These are phyloP conservation scores for Penicillium sp. DNA, from an alignment of 2,329 filamentous ascomycete species.

Conservation along the genomic window DNA sequence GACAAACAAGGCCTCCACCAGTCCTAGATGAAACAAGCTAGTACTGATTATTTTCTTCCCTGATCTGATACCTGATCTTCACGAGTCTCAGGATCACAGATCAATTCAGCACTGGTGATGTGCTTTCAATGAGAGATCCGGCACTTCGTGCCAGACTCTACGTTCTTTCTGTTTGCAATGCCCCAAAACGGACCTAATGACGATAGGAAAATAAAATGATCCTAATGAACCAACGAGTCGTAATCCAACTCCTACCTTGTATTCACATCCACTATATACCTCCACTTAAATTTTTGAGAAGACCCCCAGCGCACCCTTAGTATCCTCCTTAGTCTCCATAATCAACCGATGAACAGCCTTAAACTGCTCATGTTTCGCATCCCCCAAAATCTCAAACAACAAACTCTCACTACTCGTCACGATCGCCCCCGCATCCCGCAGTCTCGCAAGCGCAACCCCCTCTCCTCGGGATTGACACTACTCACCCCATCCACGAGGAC, in stretches of 20 bases:
- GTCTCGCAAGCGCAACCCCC: constrained; percentile 69
- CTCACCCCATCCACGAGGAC: constrained; percentile 84
- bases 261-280: neutral
- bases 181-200: neutral
- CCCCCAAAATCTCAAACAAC: constrained; percentile 83
- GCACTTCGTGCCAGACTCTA: neutral
- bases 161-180: neutral
- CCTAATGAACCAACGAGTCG: neutral
- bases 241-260: neutral
- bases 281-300: constrained; percentile 55
- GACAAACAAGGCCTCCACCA: constrained; percentile 12
- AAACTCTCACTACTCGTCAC: constrained; percentile 86
- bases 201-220: neutral
- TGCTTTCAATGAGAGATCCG: neutral
- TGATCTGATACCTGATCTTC: neutral
- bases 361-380: constrained; percentile 67
- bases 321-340: constrained; percentile 68
- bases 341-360: constrained; percentile 68
- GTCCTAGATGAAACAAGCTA: constrained; percentile 26
- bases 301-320: constrained; percentile 61
- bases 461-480: constrained; percentile 77
- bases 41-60: constrained; percentile 3
- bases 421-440: constrained; percentile 68
- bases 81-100: neutral
- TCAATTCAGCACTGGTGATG: neutral